Evolutionary conservation across 2,329 filamentous ascomycete species (phyloP).

Genomic region (Pseudofabraea citricarpa): DNA sequence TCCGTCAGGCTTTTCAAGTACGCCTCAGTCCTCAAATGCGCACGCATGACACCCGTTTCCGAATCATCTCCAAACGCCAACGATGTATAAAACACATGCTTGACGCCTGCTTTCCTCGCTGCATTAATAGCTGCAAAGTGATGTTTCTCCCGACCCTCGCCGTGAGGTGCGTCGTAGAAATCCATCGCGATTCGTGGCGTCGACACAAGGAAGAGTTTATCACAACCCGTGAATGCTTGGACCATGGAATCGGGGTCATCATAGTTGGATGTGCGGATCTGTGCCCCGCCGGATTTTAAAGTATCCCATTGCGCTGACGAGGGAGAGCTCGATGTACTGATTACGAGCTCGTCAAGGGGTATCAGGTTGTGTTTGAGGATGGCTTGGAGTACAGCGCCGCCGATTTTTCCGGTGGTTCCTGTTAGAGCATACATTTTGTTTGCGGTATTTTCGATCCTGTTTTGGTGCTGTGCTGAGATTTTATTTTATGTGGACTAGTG

Average conservation of each 20-base stretch:
- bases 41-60: conserved; percentile 11
- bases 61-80: conserved; percentile 13
- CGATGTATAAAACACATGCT: conserved; percentile 30
- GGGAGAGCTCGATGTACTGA: conserved; percentile 15
- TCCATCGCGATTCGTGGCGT: conserved; percentile 22
- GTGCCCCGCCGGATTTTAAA: conserved; percentile 14
- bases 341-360: conserved; percentile 9
- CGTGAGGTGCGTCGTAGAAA: conserved; percentile 35
- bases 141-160: conserved; percentile 9
- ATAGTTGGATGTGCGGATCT: conserved; percentile 14
- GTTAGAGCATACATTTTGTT: conserved; percentile 15
- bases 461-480: background rate
- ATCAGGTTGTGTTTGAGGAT: conserved; percentile 14
- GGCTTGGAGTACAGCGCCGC: conserved; percentile 12
- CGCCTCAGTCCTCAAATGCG: conserved; percentile 11
- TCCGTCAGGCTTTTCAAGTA: conserved; percentile 12
- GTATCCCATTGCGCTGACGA: conserved; percentile 32
- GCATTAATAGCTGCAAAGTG: conserved; percentile 18
- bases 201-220: conserved; percentile 31
- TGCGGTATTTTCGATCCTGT: background rate
- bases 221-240: conserved; percentile 8
- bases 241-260: conserved; percentile 5
- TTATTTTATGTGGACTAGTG: no score
- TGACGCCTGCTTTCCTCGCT: conserved; percentile 23
- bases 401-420: conserved; percentile 16